These are phyloP conservation scores for Talaromyces sp. DNA, from an alignment of 2,329 filamentous ascomycete species.

Conservation along the genomic window DNA sequence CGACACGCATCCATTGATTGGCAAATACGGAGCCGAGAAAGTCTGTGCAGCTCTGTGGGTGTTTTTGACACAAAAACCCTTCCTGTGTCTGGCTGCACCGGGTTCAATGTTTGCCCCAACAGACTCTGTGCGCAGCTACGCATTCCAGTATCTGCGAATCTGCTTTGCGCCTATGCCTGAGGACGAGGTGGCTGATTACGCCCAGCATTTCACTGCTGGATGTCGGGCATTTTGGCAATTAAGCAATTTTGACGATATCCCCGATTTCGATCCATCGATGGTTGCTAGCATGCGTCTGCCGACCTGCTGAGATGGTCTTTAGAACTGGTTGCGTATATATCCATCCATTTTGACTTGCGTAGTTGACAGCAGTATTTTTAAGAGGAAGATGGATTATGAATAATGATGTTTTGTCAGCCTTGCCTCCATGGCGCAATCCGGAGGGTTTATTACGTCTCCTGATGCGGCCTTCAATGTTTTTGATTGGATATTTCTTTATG, in stretches of 20 bases:
- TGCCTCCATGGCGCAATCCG: background rate
- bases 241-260: conserved; percentile 43
- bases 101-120: conserved; percentile 71
- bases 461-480: background rate
- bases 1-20: conserved; percentile 65
- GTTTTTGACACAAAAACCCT: conserved; percentile 63
- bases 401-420: background rate
- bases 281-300: background rate
- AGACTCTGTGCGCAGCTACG: conserved; percentile 52
- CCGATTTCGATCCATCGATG: background rate
- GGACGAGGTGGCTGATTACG: conserved; percentile 59
- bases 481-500: background rate
- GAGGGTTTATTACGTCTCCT: background rate
- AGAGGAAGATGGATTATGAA: background rate
- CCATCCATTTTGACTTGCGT: background rate
- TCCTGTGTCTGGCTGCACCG: conserved; percentile 64
- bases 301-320: background rate
- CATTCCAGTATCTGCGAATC: conserved; percentile 69
- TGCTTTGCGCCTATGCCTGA: conserved; percentile 83
- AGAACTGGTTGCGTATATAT: background rate
- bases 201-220: conserved; percentile 61
- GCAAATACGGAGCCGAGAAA: conserved; percentile 47
- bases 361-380: background rate
- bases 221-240: conserved; percentile 73
- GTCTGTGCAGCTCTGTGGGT: conserved; percentile 66